A percentile compares a stretch with the other conserved stretches of the same genome.
These are phyloP conservation scores for Solanum chaucha DNA, from an alignment of 257 asterid genomes.

Conservation along the genomic window DNA sequence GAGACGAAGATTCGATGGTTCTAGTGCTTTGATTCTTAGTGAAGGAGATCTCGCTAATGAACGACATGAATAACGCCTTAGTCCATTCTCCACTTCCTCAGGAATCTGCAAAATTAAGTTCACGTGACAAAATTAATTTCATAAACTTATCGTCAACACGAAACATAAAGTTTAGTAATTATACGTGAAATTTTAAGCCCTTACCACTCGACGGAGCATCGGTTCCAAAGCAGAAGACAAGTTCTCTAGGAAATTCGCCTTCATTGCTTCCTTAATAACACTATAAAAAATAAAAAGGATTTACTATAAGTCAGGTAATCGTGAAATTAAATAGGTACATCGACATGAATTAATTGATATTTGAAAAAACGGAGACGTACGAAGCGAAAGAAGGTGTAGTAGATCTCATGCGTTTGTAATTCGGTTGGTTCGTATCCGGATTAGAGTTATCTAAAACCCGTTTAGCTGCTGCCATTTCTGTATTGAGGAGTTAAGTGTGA, in stretches of 20 bases:
- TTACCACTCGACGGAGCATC: slow-evolving; percentile 66
- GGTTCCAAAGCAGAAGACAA: slow-evolving; percentile 59
- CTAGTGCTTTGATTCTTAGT: slow-evolving; percentile 14
- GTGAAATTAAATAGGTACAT: neutral
- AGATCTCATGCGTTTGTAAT: slow-evolving; percentile 33
- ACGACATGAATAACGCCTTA: slow-evolving; percentile 18
- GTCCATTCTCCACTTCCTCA: slow-evolving; percentile 57
- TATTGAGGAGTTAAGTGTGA: neutral
- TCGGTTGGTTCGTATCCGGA: slow-evolving; percentile 25
- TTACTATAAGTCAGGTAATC: neutral
- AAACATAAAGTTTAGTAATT: neutral
- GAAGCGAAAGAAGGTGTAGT: slow-evolving; percentile 41
- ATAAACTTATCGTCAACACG: too few relatives aligned
- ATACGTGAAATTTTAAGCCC: neutral
- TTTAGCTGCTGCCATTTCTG: slow-evolving; percentile 53
- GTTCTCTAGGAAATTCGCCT: slow-evolving; percentile 42
- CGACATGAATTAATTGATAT: neutral
- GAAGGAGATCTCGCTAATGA: slow-evolving; percentile 28
- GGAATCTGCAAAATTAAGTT: slow-evolving; percentile 28
- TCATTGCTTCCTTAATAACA: slow-evolving; percentile 48
- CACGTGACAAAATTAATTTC: neutral
- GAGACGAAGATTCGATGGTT: slow-evolving; percentile 18
- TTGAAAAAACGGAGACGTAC: slow-evolving; percentile 17
- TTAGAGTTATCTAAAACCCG: slow-evolving; percentile 22
- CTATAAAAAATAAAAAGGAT: slow-evolving; percentile 10